Conservation (phyloP, 2,329 filamentous ascomycete genomes). For the Pseudogymnoascus sp. region DNA sequence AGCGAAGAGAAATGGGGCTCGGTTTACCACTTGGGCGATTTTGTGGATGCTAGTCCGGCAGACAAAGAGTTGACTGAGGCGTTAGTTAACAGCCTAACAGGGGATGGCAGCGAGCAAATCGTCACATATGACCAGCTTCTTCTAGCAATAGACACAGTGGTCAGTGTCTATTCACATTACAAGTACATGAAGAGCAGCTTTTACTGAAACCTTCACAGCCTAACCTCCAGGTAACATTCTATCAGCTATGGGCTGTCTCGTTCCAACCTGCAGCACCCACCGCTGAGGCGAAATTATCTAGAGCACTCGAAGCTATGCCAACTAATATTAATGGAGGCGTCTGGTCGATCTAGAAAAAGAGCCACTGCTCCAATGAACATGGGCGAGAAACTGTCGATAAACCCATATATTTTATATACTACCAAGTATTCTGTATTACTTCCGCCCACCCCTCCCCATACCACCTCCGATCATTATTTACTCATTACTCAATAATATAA, state of each 20-base stretch:
- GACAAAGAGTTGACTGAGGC: background rate
- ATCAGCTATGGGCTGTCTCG: background rate
- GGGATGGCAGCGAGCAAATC: background rate
- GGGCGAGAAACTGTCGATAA: background rate
- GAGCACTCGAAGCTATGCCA: background rate
- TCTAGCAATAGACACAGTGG: background rate
- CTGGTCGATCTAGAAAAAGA: too few species aligned
- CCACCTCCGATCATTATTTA: too few species aligned
- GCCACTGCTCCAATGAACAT: background rate
- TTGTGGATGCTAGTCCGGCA: background rate
- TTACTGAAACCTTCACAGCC: background rate
- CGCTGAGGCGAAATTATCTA: background rate
- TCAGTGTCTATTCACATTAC: background rate
- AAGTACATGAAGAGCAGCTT: background rate
- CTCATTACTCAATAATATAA: conserved; percentile 16
- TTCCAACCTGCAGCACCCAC: background rate
- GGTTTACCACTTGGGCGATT: background rate
- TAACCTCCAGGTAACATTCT: background rate
- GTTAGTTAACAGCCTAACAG: background rate
- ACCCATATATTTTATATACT: background rate
- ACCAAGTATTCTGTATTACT: background rate
- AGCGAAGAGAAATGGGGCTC: background rate
- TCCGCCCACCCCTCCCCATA: background rate
- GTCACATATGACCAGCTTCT: background rate
- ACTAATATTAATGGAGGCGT: too few species aligned